Percentiles rank a stretch among this genome's conserved stretches.
Evolutionary conservation across 148 eudicot genomes (phyloP).

Genomic region (Polygonum aviculare): DNA sequence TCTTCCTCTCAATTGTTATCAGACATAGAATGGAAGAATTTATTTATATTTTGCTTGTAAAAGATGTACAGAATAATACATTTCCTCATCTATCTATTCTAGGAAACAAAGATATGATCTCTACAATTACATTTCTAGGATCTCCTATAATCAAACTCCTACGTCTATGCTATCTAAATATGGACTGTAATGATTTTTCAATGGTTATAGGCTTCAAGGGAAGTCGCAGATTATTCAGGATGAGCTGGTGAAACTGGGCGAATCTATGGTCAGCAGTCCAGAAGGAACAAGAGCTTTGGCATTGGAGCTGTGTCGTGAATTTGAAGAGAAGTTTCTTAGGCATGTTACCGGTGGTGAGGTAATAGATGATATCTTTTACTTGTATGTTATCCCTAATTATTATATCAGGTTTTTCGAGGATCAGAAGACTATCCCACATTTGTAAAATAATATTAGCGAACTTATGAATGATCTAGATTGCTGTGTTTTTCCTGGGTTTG

Average conservation of each 20-base stretch:
- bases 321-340: conserved; percentile 89
- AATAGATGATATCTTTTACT: conserved; percentile 7
- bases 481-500: neutral
- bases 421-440: neutral
- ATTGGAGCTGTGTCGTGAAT: conserved; percentile 96
- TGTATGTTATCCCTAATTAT: neutral
- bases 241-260: conserved; percentile 91
- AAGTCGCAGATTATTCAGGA: conserved; percentile 92
- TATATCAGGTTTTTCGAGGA: neutral
- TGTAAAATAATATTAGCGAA: neutral
- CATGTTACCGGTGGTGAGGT: conserved; percentile 97
- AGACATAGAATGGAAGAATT: neutral
- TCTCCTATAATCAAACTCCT: neutral
- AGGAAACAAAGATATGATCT: neutral
- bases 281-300: conserved; percentile 99
- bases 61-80: neutral
- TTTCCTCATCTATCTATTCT: neutral
- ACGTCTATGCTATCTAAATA: neutral
- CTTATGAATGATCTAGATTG: neutral
- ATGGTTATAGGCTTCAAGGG: conserved; percentile 80
- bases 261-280: conserved; percentile 75
- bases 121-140: neutral
- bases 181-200: neutral
- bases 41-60: neutral
- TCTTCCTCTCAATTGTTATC: neutral